Percentiles rank a stretch among this genome's conserved stretches.
phyloP scores from a whole-genome alignment of 2,329 filamentous ascomycete species.

The Ploettnerulaceae sp. region DNA sequence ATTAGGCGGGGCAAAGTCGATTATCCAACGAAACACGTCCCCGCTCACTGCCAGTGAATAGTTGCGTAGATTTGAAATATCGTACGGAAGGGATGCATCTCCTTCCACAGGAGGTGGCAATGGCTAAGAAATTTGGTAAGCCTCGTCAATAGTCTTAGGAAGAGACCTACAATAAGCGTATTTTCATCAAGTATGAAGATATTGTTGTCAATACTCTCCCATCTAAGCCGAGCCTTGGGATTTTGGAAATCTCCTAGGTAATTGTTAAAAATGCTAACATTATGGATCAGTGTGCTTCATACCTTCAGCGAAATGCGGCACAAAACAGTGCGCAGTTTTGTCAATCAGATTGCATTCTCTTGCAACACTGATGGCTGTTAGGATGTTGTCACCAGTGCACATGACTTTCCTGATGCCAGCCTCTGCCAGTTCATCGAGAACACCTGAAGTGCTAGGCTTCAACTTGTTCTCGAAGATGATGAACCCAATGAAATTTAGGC shows the following conservation, averaged over 20 bases:
- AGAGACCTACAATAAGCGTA: conserved; percentile 60
- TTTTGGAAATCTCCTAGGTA: conserved; percentile 63
- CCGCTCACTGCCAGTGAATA: conserved; percentile 88
- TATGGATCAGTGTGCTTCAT: conserved; percentile 16
- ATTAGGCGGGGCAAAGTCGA: conserved; percentile 82
- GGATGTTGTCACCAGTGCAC: conserved; percentile 97
- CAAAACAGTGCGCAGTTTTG: conserved; percentile 79
- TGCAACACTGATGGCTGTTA: conserved; percentile 93
- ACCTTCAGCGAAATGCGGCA: conserved; percentile 81
- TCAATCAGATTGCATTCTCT: conserved; percentile 83
- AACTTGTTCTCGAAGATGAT: conserved; percentile 99
- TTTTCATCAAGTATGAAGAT: conserved; percentile 72
- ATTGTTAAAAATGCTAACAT: conserved; percentile 9
- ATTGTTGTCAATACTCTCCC: conserved; percentile 93
- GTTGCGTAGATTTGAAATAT: conserved; percentile 74
- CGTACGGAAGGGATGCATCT: conserved; percentile 81
- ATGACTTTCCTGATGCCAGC: conserved; percentile 88
- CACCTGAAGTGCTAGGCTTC: conserved; percentile 76
- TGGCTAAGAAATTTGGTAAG: conserved; percentile 48
- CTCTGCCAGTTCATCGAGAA: conserved; percentile 74
- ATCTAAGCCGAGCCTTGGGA: conserved; percentile 67
- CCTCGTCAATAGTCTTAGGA: not conserved
- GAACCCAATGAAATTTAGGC: conserved; percentile 86
- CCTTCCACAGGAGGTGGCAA: conserved; percentile 62
- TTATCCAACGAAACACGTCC: conserved; percentile 93